phyloP scores from a whole-genome alignment of 331 rosid species.

The Acacia pycnantha region DNA sequence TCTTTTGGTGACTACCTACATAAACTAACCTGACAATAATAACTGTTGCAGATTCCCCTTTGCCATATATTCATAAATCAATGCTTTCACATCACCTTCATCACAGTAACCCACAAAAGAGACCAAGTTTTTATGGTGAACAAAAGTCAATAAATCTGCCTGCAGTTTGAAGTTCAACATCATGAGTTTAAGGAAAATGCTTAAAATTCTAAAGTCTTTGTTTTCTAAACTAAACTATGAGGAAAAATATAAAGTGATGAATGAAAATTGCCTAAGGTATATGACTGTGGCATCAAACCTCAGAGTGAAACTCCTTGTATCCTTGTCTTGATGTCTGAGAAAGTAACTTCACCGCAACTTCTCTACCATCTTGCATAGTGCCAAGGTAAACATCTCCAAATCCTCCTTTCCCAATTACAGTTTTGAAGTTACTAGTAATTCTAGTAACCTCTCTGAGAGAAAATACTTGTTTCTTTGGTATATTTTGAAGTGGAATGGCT shows the following conservation, averaged over 20 bases:
- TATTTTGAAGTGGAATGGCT: background rate
- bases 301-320: constrained; percentile 20
- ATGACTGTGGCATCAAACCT: constrained; percentile 12
- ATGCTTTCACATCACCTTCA: too few relatives aligned
- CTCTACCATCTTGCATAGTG: constrained; percentile 15
- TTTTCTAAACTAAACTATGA: background rate
- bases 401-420: background rate
- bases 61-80: too few relatives aligned
- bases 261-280: background rate
- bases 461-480: background rate
- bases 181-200: too few relatives aligned
- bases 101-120: too few relatives aligned
- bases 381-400: too few relatives aligned
- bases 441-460: background rate
- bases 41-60: constrained; percentile 32
- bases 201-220: too few relatives aligned
- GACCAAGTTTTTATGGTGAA: too few relatives aligned
- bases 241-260: background rate
- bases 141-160: too few relatives aligned
- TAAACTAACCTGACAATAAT: constrained; percentile 29
- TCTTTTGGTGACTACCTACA: too few relatives aligned
- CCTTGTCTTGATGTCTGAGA: constrained; percentile 22
- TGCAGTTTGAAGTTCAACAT: too few relatives aligned
- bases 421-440: constrained; percentile 40
- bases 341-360: constrained; percentile 26